Base-by-base conservation (phyloP, 2,329 filamentous ascomycete genomes). In the Macrophomina tecta region DNA sequence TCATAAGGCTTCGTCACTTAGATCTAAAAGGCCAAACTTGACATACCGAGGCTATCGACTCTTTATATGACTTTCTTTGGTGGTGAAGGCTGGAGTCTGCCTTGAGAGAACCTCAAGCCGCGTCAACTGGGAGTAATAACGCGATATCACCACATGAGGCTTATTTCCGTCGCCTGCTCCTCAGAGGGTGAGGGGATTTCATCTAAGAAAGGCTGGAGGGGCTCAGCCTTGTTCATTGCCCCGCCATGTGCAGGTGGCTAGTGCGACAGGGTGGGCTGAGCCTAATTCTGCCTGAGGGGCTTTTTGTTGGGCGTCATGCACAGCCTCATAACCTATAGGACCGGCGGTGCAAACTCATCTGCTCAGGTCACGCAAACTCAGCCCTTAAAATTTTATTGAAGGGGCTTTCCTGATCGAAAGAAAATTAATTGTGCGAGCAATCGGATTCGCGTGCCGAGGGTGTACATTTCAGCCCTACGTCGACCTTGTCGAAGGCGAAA, bases 401-500 rank as follows among this genome's bases (percentile, higher is more conserved):
- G 36, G 36, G 36, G 36, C 11, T 45, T 45, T 14, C 3, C 38
- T 40, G 7, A 40, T 4, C 38, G 38, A 40, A 40, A 9, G 7
- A 40, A 40, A 45, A 2, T 45, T 5, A 5, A 45, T 45, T 7
- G 48, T 12, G 18, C 48, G 3, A 4, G 18, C 23, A 30, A 30
- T 34, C 49, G 49, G 28, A 9, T 34, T 28, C 16, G 9, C 16
- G 28, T n/a, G 49, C 49, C 28, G 49, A 52, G 9, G 49, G 49
- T 28, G 8, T 49, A 4, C 42, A 14, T 14, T 36, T 46, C 56
- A 61, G 56, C 56, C 56, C 56, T 61, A 61, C 11, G 40, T 28
- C 28, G n/a, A 48, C 18, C 14, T 45, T 40, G 30, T 61, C 40
- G 12, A 48, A 42, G 32, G 32, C 14, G 23, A 23, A 38, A 11